Evolutionary conservation across 225 moss, liverwort and hornwort species (phyloP).

Genomic region (Physcomitrium patens): DNA sequence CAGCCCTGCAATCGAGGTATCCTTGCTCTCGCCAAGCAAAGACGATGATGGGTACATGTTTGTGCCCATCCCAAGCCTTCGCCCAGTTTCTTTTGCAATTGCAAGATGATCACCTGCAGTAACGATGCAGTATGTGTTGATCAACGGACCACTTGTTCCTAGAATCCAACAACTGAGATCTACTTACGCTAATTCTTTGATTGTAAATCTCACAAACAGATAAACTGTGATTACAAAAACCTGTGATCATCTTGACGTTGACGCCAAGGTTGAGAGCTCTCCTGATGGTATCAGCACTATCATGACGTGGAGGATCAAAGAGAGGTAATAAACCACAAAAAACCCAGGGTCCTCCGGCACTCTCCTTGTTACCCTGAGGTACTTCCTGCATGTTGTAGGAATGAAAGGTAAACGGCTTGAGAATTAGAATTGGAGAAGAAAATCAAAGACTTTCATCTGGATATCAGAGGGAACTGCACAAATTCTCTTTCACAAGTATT

Average conservation of each 20-base stretch:
- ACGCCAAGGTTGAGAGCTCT: constrained; percentile 64
- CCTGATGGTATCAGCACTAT: constrained; percentile 71
- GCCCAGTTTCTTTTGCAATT: constrained; percentile 69
- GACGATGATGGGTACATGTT: constrained; percentile 77
- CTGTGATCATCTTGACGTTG: constrained; percentile 78
- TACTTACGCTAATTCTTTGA: neutral
- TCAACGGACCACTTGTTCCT: neutral
- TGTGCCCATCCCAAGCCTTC: constrained; percentile 70
- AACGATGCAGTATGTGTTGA: neutral
- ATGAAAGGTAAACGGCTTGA: constrained; percentile 1
- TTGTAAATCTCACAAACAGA: neutral
- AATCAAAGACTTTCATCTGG: neutral
- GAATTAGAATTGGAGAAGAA: constrained; percentile 15
- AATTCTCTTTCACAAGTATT: neutral
- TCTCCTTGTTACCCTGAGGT: constrained; percentile 56
- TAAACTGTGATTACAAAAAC: constrained; percentile 15
- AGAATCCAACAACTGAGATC: neutral
- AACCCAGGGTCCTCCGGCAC: constrained; percentile 55
- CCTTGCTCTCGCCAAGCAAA: constrained; percentile 48
- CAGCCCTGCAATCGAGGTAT: constrained; percentile 36
- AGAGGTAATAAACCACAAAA: constrained; percentile 65
- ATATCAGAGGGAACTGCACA: neutral
- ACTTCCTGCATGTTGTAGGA: constrained; percentile 42
- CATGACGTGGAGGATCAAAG: constrained; percentile 71
- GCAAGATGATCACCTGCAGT: constrained; percentile 65